A percentile compares a stretch with the other conserved stretches of the same genome.
Evolutionary conservation across 306 rosid species (phyloP).

Genomic region (Pyrus betulifolia): DNA sequence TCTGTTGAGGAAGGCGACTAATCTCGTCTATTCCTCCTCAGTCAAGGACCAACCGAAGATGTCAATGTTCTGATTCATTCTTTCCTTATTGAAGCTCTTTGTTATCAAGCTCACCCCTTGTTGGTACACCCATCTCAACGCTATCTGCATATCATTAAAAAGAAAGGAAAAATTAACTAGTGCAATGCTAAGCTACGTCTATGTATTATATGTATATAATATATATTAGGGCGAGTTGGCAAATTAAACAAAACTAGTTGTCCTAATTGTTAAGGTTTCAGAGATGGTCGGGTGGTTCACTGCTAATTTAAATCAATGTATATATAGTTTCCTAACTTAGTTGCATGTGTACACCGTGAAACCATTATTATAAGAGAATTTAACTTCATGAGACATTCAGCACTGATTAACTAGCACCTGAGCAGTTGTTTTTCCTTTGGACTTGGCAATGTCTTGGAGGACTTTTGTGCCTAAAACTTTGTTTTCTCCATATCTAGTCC

Average conservation of each 20-base stretch:
- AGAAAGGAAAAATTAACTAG: background rate
- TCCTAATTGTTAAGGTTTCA: background rate
- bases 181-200: too few species aligned
- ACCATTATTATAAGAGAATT: background rate
- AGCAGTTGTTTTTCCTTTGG: conserved; percentile 38
- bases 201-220: too few species aligned
- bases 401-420: conserved; percentile 24
- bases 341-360: too few species aligned
- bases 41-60: conserved; percentile 37
- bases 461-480: conserved; percentile 22
- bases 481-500: conserved; percentile 25
- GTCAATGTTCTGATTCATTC: conserved; percentile 37
- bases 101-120: conserved; percentile 35
- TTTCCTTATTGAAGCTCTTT: conserved; percentile 37
- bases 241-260: background rate
- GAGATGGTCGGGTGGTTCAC: background rate
- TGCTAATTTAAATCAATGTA: background rate
- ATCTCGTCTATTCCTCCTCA: conserved; percentile 25
- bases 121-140: conserved; percentile 44
- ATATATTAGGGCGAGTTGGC: too few species aligned
- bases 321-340: too few species aligned
- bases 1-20: conserved; percentile 28
- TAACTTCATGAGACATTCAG: too few species aligned
- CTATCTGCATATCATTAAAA: conserved; percentile 14
- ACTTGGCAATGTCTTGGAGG: conserved; percentile 26